Percentiles rank a stretch among this genome's conserved stretches.
Evolutionary conservation across 495 filamentous ascomycete species (phyloP).

Genomic region (Penicillium arizonense): DNA sequence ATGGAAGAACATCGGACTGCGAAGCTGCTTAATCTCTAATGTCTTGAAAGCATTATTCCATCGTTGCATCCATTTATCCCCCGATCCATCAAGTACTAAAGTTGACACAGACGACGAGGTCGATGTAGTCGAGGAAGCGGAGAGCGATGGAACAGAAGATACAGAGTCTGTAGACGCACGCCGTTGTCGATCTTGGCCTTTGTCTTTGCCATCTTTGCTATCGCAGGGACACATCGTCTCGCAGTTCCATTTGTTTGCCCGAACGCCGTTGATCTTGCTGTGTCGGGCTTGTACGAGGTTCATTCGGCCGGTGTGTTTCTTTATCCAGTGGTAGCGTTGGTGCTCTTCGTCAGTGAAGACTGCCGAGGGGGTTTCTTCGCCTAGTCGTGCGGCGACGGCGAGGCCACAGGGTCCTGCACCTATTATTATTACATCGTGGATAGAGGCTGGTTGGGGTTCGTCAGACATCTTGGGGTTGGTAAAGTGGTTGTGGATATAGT

Average conservation of each 20-base stretch:
- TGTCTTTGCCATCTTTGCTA: constrained; percentile 18
- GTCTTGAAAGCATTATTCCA: constrained; percentile 57
- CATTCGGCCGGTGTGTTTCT: constrained; percentile 49
- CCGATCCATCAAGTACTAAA: constrained; percentile 53
- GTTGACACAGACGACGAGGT: constrained; percentile 20
- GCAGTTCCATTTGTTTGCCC: constrained; percentile 30
- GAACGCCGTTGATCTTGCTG: constrained; percentile 28
- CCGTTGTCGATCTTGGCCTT: constrained; percentile 19
- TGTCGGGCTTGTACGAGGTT: constrained; percentile 34
- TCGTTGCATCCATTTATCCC: constrained; percentile 52
- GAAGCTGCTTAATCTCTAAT: constrained; percentile 57
- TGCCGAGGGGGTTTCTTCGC: constrained; percentile 59
- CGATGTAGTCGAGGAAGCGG: constrained; percentile 29
- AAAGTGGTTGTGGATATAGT: neutral
- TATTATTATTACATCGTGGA: constrained; percentile 60
- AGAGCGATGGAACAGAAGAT: constrained; percentile 27
- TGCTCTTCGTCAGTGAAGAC: constrained; percentile 68
- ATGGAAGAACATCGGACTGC: constrained; percentile 69
- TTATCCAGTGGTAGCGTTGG: constrained; percentile 63
- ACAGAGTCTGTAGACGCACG: constrained; percentile 21
- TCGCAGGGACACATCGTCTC: constrained; percentile 13
- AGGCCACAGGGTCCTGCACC: constrained; percentile 64
- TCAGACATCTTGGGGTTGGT: neutral
- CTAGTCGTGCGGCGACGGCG: constrained; percentile 56
- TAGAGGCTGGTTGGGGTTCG: neutral